Evolutionary conservation across 1,284 basidiomycete species (phyloP).

Genomic region (Naganishia albida): DNA sequence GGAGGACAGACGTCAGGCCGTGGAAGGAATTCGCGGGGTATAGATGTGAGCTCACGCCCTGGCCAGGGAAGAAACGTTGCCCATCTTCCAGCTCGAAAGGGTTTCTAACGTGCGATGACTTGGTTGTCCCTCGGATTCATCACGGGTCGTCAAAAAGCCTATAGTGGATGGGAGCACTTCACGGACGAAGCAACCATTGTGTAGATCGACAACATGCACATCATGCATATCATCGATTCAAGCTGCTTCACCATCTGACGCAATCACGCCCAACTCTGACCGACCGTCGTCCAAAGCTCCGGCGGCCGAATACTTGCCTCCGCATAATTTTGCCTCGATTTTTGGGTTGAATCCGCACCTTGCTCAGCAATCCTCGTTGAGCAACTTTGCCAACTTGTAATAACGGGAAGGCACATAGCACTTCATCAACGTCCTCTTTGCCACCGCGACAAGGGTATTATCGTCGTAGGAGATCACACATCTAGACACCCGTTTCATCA

Average conservation of each 20-base stretch:
- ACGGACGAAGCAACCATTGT: not conserved
- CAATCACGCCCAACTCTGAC: constrained; percentile 8
- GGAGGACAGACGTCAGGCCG: not conserved
- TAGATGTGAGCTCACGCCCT: constrained; percentile 45
- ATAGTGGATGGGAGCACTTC: no score
- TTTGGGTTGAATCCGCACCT: constrained; percentile 22
- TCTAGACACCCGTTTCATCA: no score
- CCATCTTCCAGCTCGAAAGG: constrained; percentile 36
- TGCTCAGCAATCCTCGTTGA: constrained; percentile 24
- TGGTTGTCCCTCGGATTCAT: not conserved
- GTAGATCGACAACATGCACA: no score
- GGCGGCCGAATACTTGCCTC: not conserved
- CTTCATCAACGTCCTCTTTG: no score
- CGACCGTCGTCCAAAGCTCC: not conserved
- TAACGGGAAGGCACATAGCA: no score
- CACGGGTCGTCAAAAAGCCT: not conserved
- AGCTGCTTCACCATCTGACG: constrained; percentile 11
- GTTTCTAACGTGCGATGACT: not conserved
- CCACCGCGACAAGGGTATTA: no score
- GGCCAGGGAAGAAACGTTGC: constrained; percentile 54
- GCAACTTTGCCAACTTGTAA: constrained; percentile 3
- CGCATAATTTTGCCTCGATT: constrained; percentile 22
- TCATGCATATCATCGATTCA: no score
- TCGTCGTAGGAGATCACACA: no score
- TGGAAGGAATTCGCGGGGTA: not conserved